Percentiles rank a stretch among this genome's conserved stretches.
These are phyloP conservation scores for Cutaneotrichosporon curvatum DNA, from an alignment of 1,284 basidiomycete genomes.

Conservation along the genomic window DNA sequence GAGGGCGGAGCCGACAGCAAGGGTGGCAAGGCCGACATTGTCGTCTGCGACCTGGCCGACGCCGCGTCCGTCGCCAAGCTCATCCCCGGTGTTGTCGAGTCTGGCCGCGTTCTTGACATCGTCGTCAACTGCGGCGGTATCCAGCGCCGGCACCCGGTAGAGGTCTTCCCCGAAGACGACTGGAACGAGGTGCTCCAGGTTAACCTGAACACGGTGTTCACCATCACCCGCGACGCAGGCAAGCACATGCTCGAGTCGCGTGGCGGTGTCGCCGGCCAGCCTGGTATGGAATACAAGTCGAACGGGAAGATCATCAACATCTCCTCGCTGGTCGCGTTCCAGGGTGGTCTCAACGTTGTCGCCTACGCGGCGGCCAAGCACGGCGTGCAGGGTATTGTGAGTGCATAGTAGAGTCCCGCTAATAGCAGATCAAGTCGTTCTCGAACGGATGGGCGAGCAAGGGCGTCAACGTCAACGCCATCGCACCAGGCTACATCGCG, in stretches of 20 bases:
- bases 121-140: slow-evolving; percentile 94
- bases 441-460: slow-evolving; percentile 65
- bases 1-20: slow-evolving; percentile 22
- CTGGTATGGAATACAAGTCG: slow-evolving; percentile 14
- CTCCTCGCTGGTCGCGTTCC: slow-evolving; percentile 46
- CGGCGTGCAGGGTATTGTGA: slow-evolving; percentile 68
- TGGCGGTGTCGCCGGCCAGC: slow-evolving; percentile 38
- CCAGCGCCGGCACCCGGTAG: slow-evolving; percentile 72
- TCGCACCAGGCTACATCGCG: slow-evolving; percentile 85
- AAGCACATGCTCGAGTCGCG: slow-evolving; percentile 47
- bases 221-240: slow-evolving; percentile 46
- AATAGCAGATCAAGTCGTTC: slow-evolving; percentile 44
- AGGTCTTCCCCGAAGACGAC: slow-evolving; percentile 73
- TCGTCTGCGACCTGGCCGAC: slow-evolving; percentile 70
- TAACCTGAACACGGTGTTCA: slow-evolving; percentile 48
- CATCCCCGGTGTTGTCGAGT: slow-evolving; percentile 55
- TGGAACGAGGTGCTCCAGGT: slow-evolving; percentile 73
- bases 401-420: slow-evolving; percentile 8
- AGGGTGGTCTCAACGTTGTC: slow-evolving; percentile 69
- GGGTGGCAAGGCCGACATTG: slow-evolving; percentile 36
- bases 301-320: slow-evolving; percentile 50
- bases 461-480: slow-evolving; percentile 80
- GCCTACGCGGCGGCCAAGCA: slow-evolving; percentile 86
- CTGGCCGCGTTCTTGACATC: slow-evolving; percentile 61
- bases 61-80: slow-evolving; percentile 59